Base-by-base conservation (phyloP, 306 rosid species). In the Prunus davidiana region DNA sequence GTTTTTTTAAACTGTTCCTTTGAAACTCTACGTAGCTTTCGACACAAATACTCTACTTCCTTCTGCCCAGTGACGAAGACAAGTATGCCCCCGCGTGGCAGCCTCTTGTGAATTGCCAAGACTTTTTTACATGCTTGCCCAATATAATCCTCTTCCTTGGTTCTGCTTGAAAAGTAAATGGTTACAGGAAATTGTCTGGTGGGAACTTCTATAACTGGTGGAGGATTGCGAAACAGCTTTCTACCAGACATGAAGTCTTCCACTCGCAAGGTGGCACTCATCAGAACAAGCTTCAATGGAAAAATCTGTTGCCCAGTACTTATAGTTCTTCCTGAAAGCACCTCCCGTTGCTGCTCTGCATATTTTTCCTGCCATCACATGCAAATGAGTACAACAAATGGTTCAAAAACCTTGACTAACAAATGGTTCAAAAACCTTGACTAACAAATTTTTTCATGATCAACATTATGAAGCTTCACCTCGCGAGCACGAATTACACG, bases 201-300 rank as follows among this genome's bases (percentile, higher is more conserved):
- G 30, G 96, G 92, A 79, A 94, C 95, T 81, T 92, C 90, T 76
- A 92, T 79, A 65, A 90, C 85, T 52, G 96, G 97, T 22, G 96
- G 96, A 46, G 93, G 83, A 61, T 84, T 74, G 73, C 28, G 51
- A 78, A 92, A 92, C 83, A 94, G 54, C 80, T 85, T 88, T 74
- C 81, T 81, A 71, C 80, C 87, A 64, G 93, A 85, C 76, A 84
- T 80, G 76, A 94, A 94, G 73, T 94, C 98, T 84, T 92, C 91
- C 51, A 89, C 98, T 75, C 88, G 86, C 91, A 94, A 75, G 63
- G 97, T 94, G 74, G 98, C 97, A 82, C 98, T 92, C 98, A 90
- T 94, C 77, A 95, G 91, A 80, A 95, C 93, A 84, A 92, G 94
- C 82, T 89, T 95, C 73, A 95, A 81, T 20, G 96, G 98, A 83